phyloP scores from a whole-genome alignment of 2,329 filamentous ascomycete species.

The Sporothrix humicola region DNA sequence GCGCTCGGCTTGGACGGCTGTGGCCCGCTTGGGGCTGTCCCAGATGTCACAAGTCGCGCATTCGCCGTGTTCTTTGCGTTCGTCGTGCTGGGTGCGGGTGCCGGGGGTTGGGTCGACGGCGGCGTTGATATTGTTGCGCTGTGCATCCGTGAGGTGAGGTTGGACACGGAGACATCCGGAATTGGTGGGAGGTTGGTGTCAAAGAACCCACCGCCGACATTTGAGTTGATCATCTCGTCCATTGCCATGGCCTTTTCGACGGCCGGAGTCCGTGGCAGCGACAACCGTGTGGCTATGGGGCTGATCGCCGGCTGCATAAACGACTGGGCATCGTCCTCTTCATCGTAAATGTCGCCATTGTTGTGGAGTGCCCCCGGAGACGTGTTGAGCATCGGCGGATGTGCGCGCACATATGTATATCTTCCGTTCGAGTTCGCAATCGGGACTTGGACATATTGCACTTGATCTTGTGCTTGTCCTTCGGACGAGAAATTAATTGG shows the following conservation, averaged over 20 bases:
- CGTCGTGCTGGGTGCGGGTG: background rate
- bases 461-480: background rate
- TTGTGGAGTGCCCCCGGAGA: slow-evolving; percentile 39
- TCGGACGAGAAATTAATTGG: slow-evolving; percentile 25
- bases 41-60: too few species aligned
- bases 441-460: too few species aligned
- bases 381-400: background rate
- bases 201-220: slow-evolving; percentile 43
- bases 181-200: slow-evolving; percentile 33
- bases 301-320: slow-evolving; percentile 66
- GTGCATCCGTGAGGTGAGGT: slow-evolving; percentile 23
- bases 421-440: too few species aligned
- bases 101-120: slow-evolving; percentile 49
- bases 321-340: slow-evolving; percentile 63
- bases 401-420: background rate
- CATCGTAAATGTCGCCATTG: slow-evolving; percentile 47
- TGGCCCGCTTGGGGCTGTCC: slow-evolving; percentile 38
- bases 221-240: slow-evolving; percentile 42
- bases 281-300: slow-evolving; percentile 60
- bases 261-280: slow-evolving; percentile 60
- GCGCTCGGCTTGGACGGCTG: background rate
- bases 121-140: slow-evolving; percentile 41
- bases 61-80: too few species aligned
- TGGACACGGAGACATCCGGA: too few species aligned
- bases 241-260: slow-evolving; percentile 64